These are phyloP conservation scores for Vitis labrusca DNA, from an alignment of 164 flowering plant species.

Conservation along the genomic window DNA sequence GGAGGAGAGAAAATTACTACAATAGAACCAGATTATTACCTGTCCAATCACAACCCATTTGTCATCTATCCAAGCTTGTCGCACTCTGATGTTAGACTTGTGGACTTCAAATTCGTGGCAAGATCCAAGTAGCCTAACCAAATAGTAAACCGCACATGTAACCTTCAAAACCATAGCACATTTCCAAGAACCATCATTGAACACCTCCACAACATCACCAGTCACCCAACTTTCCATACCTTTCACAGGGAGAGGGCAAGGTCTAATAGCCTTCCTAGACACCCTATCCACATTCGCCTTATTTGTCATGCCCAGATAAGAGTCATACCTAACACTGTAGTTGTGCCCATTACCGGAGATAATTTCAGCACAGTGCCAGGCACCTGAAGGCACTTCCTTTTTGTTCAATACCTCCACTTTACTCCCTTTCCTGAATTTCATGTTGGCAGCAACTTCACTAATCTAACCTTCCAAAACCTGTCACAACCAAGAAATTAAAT, in stretches of 20 bases:
- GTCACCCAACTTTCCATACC: conserved; percentile 16
- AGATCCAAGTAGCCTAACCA: conserved; percentile 47
- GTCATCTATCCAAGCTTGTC: conserved; percentile 50
- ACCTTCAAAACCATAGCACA: conserved; percentile 29
- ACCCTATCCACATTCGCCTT: conserved; percentile 32
- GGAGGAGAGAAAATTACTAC: background rate
- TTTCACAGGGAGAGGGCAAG: conserved; percentile 34
- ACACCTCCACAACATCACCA: conserved; percentile 52
- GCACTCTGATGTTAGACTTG: conserved; percentile 32
- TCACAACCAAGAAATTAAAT: background rate
- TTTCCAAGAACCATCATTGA: conserved; percentile 40
- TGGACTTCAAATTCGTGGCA: conserved; percentile 33
- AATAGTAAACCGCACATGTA: conserved; percentile 14
- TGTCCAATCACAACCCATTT: conserved; percentile 53
- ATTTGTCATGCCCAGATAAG: background rate
- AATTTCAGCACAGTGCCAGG: conserved; percentile 41
- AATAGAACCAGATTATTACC: conserved; percentile 31
- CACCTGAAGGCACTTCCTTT: conserved; percentile 21
- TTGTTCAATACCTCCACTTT: conserved; percentile 40
- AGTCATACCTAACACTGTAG: conserved; percentile 30
- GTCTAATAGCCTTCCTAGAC: conserved; percentile 40
- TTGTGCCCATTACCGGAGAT: conserved; percentile 41
- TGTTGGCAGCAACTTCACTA: conserved; percentile 8
- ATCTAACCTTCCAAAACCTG: conserved; percentile 7
- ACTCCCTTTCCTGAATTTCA: conserved; percentile 47